Evolutionary conservation across 495 filamentous ascomycete genomes (phyloP).

Genomic region (Astrothelium subdiscretum): DNA sequence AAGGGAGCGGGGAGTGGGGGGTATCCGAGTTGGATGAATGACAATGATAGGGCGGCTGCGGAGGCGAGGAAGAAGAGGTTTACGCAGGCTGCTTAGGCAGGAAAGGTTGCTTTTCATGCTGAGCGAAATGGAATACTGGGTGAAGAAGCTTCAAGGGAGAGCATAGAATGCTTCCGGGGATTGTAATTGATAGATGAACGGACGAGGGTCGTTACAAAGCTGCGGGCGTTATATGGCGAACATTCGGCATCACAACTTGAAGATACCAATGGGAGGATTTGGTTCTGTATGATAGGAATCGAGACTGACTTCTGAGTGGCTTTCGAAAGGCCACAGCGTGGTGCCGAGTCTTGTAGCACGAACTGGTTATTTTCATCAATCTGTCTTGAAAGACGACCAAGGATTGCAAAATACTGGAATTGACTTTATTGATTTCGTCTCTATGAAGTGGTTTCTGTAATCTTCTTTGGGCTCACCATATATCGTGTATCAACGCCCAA

Average conservation of each 20-base stretch:
- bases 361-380: too few relatives aligned
- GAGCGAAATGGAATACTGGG: background rate
- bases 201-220: background rate
- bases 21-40: constrained; percentile 20
- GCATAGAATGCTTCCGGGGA: background rate
- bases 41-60: constrained; percentile 21
- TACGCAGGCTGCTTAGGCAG: constrained; percentile 2
- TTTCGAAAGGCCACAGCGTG: background rate
- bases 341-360: too few relatives aligned
- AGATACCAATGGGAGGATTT: background rate
- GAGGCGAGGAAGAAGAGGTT: constrained; percentile 27
- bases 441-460: background rate
- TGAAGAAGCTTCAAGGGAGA: too few relatives aligned
- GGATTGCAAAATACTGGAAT: background rate
- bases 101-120: background rate
- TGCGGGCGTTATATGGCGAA: background rate
- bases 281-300: background rate
- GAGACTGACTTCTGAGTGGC: background rate
- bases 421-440: background rate
- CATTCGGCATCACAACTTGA: background rate
- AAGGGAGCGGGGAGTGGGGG: constrained; percentile 8
- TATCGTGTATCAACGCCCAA: background rate
- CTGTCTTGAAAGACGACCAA: background rate
- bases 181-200: background rate
- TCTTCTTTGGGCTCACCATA: background rate